These are phyloP conservation scores for Metschnikowia proteae DNA, from an alignment of 805 yeast genomes.

Conservation along the genomic window DNA sequence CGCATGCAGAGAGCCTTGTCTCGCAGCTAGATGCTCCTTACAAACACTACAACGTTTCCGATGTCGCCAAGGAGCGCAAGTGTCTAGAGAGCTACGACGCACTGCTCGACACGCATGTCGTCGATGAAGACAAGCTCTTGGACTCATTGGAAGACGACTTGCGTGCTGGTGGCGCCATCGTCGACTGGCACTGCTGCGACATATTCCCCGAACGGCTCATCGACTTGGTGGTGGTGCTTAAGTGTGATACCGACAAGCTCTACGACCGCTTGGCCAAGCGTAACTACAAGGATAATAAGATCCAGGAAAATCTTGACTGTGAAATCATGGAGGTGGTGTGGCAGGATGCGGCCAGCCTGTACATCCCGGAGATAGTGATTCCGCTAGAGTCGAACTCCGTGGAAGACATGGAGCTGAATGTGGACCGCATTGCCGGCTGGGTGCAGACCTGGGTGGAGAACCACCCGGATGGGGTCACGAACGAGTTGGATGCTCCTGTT, in stretches of 20 bases:
- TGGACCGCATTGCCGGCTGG: conserved; percentile 75
- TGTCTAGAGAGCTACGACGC: conserved; percentile 85
- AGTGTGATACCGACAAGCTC: conserved; percentile 68
- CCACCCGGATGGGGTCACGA: conserved; percentile 51
- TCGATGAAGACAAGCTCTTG: conserved; percentile 85
- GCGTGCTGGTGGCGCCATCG: conserved; percentile 79
- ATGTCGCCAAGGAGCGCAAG: conserved; percentile 71
- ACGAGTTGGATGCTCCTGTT: conserved; percentile 33
- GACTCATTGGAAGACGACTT: conserved; percentile 78
- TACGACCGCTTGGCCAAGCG: conserved; percentile 74
- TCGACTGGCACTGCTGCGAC: conserved; percentile 98
- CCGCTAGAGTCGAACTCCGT: conserved; percentile 69
- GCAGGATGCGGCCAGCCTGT: conserved; percentile 83
- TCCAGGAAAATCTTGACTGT: conserved; percentile 89
- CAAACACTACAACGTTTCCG: conserved; percentile 64
- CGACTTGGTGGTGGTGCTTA: conserved; percentile 85
- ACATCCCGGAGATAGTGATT: conserved; percentile 75
- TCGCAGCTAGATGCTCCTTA: conserved; percentile 46
- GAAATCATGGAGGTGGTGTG: conserved; percentile 93
- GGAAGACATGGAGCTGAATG: conserved; percentile 80
- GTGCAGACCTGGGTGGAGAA: conserved; percentile 67
- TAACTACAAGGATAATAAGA: conserved; percentile 74
- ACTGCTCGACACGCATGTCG: conserved; percentile 78
- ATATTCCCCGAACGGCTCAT: conserved; percentile 89
- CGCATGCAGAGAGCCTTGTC: conserved; percentile 62